A percentile compares a stretch with the other conserved stretches of the same genome.
Conservation (phyloP, 2,329 filamentous ascomycete genomes). For the Penicillium sp. region DNA sequence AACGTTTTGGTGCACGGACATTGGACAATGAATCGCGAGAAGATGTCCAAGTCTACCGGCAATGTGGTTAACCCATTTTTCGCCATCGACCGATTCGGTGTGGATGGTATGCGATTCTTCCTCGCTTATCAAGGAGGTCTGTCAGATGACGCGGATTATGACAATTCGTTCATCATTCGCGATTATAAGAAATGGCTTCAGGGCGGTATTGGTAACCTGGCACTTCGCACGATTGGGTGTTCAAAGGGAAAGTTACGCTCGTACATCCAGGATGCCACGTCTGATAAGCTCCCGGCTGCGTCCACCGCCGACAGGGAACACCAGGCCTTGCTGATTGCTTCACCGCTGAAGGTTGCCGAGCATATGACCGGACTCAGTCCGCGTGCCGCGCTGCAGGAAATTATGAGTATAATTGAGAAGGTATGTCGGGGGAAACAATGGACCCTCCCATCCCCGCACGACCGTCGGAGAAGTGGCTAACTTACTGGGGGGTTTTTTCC, state of each 20-base stretch:
- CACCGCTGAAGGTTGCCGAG: conserved; percentile 47
- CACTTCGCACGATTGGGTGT: conserved; percentile 67
- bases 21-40: conserved; percentile 87
- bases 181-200: conserved; percentile 80
- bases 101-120: conserved; percentile 88
- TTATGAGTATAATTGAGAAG: conserved; percentile 64
- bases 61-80: conserved; percentile 96
- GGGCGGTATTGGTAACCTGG: conserved; percentile 76
- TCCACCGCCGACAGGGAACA: conserved; percentile 37
- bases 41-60: conserved; percentile 96
- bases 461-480: conserved; percentile 12
- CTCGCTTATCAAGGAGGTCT: conserved; percentile 79
- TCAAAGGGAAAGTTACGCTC: conserved; percentile 69
- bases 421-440: conserved; percentile 43
- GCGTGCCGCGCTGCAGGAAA: conserved; percentile 63
- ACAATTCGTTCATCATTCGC: conserved; percentile 72
- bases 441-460: conserved; percentile 12
- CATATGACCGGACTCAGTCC: conserved; percentile 67
- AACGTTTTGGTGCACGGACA: conserved; percentile 87
- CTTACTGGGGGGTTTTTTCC: conserved; percentile 8
- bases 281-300: conserved; percentile 32
- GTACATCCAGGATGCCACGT: conserved; percentile 52
- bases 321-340: conserved; percentile 42
- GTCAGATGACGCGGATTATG: conserved; percentile 77
- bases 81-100: conserved; percentile 83